These are phyloP conservation scores for Mortierella claussenii DNA, from an alignment of 192 early-diverging fungal species.

Conservation along the genomic window DNA sequence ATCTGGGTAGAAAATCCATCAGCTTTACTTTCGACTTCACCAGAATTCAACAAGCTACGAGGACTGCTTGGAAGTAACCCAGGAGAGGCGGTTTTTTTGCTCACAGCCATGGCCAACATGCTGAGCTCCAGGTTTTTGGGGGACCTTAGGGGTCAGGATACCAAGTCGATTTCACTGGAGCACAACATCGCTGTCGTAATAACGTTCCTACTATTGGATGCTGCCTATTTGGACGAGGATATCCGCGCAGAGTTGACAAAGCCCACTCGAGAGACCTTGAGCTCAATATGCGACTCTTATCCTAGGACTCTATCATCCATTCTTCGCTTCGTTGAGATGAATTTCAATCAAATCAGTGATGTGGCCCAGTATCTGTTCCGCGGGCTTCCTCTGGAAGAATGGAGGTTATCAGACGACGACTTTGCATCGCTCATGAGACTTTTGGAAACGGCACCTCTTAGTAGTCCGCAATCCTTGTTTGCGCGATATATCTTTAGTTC, in stretches of 20 bases:
- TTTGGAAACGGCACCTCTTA: conserved; percentile 34
- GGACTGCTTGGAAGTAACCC: conserved; percentile 32
- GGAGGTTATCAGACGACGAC: conserved; percentile 51
- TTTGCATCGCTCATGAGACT: conserved; percentile 42
- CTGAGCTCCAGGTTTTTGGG: conserved; percentile 23
- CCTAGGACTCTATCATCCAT: conserved; percentile 50
- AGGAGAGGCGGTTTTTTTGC: conserved; percentile 55
- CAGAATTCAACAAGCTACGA: conserved; percentile 21
- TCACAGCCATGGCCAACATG: conserved; percentile 56
- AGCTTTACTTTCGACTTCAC: conserved; percentile 1
- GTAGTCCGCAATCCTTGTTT: conserved; percentile 24
- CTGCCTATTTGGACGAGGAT: conserved; percentile 53
- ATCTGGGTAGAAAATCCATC: conserved; percentile 9
- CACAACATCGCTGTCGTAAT: conserved; percentile 39
- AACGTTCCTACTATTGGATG: conserved; percentile 50
- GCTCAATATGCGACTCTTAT: conserved; percentile 48
- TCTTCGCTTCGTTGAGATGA: conserved; percentile 45
- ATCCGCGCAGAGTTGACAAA: conserved; percentile 55
- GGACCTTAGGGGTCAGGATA: neutral
- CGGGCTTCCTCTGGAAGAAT: conserved; percentile 53
- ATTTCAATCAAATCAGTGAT: conserved; percentile 53
- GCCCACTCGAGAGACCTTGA: conserved; percentile 54
- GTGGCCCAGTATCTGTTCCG: conserved; percentile 61
- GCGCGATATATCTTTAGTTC: conserved; percentile 21
- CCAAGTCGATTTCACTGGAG: conserved; percentile 6